phyloP scores from a whole-genome alignment of 2,329 filamentous ascomycete species.

The Cucurbitaria berberidis region DNA sequence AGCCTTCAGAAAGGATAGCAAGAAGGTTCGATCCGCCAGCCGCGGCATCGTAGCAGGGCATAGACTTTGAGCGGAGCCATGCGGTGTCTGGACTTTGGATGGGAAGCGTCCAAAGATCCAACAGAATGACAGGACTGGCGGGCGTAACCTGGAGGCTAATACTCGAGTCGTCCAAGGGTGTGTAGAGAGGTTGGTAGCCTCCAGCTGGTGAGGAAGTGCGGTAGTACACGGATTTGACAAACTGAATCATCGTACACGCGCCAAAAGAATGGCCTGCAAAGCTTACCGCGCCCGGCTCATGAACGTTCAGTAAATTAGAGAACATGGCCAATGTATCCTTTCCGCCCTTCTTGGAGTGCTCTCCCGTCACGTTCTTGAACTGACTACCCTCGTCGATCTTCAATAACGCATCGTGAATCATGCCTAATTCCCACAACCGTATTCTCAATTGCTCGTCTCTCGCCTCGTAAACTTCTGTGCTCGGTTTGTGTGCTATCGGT shows the following conservation, averaged over 20 bases:
- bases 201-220: slow-evolving; percentile 54
- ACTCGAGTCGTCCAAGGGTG: slow-evolving; percentile 60
- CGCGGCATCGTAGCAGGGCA: slow-evolving; percentile 68
- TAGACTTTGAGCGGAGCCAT: slow-evolving; percentile 72
- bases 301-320: slow-evolving; percentile 67
- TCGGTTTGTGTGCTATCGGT: slow-evolving; percentile 65
- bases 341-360: slow-evolving; percentile 44
- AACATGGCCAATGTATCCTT: slow-evolving; percentile 65
- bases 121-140: slow-evolving; percentile 68
- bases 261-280: slow-evolving; percentile 86
- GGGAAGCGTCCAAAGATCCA: slow-evolving; percentile 84
- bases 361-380: slow-evolving; percentile 55
- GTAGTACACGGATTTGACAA: slow-evolving; percentile 81
- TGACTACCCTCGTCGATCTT: slow-evolving; percentile 66
- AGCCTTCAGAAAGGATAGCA: slow-evolving; percentile 75
- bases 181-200: slow-evolving; percentile 66
- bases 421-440: slow-evolving; percentile 77
- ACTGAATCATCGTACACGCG: slow-evolving; percentile 73
- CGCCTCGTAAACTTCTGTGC: slow-evolving; percentile 68
- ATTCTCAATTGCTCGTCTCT: slow-evolving; percentile 76
- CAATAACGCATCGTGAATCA: slow-evolving; percentile 71
- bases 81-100: slow-evolving; percentile 67
- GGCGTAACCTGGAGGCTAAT: slow-evolving; percentile 72
- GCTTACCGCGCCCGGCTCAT: slow-evolving; percentile 72
- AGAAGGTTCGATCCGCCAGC: slow-evolving; percentile 64